Conservation (phyloP, 176 grass and related monocot species). For the Eleusine indica region DNA sequence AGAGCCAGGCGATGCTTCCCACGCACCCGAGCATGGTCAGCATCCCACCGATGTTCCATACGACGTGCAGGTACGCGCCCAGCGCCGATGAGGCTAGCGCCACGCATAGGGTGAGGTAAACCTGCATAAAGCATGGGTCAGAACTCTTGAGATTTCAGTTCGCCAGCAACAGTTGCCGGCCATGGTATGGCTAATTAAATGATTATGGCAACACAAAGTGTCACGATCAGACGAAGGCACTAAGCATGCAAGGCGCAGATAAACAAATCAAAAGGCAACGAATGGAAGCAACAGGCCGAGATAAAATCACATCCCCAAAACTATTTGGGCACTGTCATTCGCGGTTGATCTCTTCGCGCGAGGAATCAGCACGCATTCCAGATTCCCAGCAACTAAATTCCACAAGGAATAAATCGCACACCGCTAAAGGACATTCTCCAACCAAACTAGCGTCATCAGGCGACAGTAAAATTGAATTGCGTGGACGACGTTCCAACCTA, state of each 20-base stretch:
- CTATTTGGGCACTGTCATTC: not conserved
- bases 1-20: constrained; percentile 65
- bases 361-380: not conserved
- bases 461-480: not conserved
- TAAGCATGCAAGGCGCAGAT: not conserved
- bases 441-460: not conserved
- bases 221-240: not conserved
- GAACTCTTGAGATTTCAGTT: not conserved
- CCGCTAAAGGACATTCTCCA: not conserved
- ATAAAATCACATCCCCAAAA: no score
- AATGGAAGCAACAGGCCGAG: not conserved
- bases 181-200: not conserved
- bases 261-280: not conserved
- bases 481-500: not conserved
- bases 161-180: no score
- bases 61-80: constrained; percentile 91
- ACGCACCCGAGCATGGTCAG: constrained; percentile 76
- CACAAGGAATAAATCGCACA: not conserved
- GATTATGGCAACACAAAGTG: not conserved
- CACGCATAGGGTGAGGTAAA: constrained; percentile 90
- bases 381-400: not conserved
- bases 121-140: constrained; percentile 43
- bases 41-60: constrained; percentile 82
- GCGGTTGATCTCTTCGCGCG: not conserved
- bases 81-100: constrained; percentile 73